phyloP scores from a whole-genome alignment of 2,329 filamentous ascomycete species.

The Pseudogymnoascus sp. region DNA sequence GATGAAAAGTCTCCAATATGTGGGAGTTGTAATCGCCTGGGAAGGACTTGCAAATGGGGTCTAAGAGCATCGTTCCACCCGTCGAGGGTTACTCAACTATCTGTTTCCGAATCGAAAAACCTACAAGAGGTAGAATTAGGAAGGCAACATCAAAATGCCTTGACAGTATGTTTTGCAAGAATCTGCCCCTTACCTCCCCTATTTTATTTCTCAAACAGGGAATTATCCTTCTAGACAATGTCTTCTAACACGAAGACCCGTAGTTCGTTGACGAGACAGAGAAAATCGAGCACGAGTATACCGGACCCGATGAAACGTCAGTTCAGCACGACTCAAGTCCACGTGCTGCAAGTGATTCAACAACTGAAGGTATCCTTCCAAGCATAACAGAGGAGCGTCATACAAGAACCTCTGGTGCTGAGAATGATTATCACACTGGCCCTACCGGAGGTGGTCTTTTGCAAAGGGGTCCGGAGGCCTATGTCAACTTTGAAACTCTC shows the following conservation, averaged over 20 bases:
- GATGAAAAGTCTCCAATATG: not conserved
- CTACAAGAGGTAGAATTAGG: not conserved
- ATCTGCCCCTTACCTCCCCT: not conserved
- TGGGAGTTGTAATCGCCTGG: not conserved
- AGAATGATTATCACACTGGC: not conserved
- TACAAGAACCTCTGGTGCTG: not conserved
- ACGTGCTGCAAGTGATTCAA: not conserved
- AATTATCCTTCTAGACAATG: not conserved
- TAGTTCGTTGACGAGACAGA: not conserved
- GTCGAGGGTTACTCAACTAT: not conserved
- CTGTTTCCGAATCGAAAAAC: not conserved
- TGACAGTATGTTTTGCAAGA: not conserved
- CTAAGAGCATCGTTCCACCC: not conserved
- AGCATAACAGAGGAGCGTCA: not conserved
- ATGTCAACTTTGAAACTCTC: too few species aligned
- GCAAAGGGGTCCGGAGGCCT: not conserved
- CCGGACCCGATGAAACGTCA: not conserved
- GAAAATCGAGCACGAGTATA: not conserved
- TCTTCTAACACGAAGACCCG: not conserved
- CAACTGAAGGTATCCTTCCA: not conserved
- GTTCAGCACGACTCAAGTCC: not conserved
- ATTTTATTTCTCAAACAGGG: not conserved
- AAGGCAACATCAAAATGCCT: not conserved
- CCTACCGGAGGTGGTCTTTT: not conserved
- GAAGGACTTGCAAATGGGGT: not conserved